Evolutionary conservation across 495 filamentous ascomycete genomes (phyloP), one percentile per base, ranked within the genome.

Genomic region (Cercophora scortea): DNA sequence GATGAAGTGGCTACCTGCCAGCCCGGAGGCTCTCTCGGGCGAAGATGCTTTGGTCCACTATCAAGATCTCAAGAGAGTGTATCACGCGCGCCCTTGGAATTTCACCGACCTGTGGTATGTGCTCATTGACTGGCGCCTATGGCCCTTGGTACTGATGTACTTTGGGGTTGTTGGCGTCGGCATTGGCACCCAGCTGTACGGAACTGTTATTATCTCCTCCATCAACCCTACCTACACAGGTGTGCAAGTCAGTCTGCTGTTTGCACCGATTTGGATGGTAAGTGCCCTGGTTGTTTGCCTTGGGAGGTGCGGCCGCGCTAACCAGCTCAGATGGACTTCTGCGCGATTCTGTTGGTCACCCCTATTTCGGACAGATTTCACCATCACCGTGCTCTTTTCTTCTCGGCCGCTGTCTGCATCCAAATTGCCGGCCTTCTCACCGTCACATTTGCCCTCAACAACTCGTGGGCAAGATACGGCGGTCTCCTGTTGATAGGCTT

Each of bases 111-210:
- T 96, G 4, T 64, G 71, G 12, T 63, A 71, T 32, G 85, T 95
- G 4, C 69, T 95, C 18, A 71, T 82, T 38, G 90, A 96, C 65
- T 95, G 89, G 89, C 79, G 89, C 3, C 68, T 95, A 16, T 95
- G 87, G 85, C 90, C 90, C 0, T 65, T 96, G 49, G 74, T 85
- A 8, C 58, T 92, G 38, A 95, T 95, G 90, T 96, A 96, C 67
- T 95, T 96, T 67, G 90, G 90, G 13, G 90, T 95, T 8, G 90
- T 96, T 6, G 90, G 90, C 32, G 90, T 94, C 7, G 90, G 90
- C 1, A 93, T 94, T 48, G 90, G 90, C 40, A 86, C 89, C 2
- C 89, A 95, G 70, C 80, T 84, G 43, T 95, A 95, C 61, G 87
- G 84, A 47, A 92, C 83, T 4, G 77, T 95, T 36, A 95, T 96